Evolutionary conservation across 2,329 filamentous ascomycete genomes (phyloP), one percentile per base, ranked within the genome.

Genomic region (Fusarium humuli): DNA sequence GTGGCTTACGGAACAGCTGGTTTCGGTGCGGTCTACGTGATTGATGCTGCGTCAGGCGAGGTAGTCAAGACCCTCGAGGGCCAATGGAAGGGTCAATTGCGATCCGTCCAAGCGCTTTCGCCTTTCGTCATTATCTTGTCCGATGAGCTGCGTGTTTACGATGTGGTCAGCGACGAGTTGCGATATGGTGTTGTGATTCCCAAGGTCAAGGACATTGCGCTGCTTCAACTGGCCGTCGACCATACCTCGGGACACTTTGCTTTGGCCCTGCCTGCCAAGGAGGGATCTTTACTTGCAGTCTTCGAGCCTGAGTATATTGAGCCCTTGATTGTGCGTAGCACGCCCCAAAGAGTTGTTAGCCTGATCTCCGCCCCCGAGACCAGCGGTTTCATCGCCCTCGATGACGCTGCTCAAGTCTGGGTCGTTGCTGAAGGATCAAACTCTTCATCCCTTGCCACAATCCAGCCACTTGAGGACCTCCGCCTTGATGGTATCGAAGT

Each of bases 121-220:
- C 90, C 90, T 25, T 91, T 91, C 75, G 82, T 99, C 20, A 84
- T 98, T 61, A 86, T 92, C 47, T 82, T 97, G 2, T 93, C 93
- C 0, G 86, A 91, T 45, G 87, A 89, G 29, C 84, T 98, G 11
- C 85, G 89, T 42, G 90, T 97, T 37, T 97, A 94, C 84, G 92
- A 99, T 78, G 86, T 97, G 13, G 92, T 98, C 10, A 85, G 90
- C 53, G 92, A 97, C 74, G 87, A 91, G 72, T 84, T 94, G 48
- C 86, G 88, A 37, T 94, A 91, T 75, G 88, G 88, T 50, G 84
- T 92, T 53, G 82, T 86, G 27, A 81, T 94, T 16, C 83, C 80
- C 41, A 79, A 83, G 53, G 75, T 78, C n/a, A 77, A 77, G 22
- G 75, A 80, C 61, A 78, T 79, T 52, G 63, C 86, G 48, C 81